Conservation (phyloP, 371 early-diverging fungal species). For the Haplosporangium sp. region DNA sequence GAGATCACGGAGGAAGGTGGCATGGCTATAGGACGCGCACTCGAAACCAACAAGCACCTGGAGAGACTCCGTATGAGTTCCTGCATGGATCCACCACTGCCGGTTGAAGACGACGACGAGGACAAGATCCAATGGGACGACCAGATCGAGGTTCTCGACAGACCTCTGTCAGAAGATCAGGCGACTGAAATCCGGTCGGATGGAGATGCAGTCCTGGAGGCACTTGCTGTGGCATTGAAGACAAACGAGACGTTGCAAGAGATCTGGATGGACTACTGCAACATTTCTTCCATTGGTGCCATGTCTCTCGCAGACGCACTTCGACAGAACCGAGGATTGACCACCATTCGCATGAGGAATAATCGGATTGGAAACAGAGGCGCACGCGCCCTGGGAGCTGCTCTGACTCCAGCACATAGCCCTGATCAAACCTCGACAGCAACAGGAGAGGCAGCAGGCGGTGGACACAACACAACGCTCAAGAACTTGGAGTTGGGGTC, state of each 20-base stretch:
- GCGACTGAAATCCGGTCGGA: constrained; percentile 50
- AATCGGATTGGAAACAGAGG: constrained; percentile 67
- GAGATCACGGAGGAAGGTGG: constrained; percentile 63
- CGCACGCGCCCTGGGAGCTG: constrained; percentile 53
- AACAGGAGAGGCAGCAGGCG: neutral
- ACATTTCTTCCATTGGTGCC: constrained; percentile 57
- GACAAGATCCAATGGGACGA: constrained; percentile 55
- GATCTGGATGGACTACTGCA: constrained; percentile 64
- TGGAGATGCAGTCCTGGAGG: constrained; percentile 60
- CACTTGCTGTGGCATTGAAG: constrained; percentile 49
- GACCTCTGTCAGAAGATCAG: constrained; percentile 26
- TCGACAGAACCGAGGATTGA: constrained; percentile 38
- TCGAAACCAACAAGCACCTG: constrained; percentile 54
- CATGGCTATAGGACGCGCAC: constrained; percentile 50
- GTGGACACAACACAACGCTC: constrained; percentile 30
- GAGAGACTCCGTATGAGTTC: constrained; percentile 59
- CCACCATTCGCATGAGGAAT: constrained; percentile 60
- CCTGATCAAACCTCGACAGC: neutral
- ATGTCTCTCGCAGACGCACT: constrained; percentile 33
- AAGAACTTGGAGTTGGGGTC: constrained; percentile 62
- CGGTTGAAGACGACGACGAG: constrained; percentile 50
- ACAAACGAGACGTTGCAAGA: constrained; percentile 54
- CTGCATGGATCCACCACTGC: constrained; percentile 53
- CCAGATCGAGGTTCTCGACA: constrained; percentile 19
- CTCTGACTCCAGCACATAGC: constrained; percentile 18